These are phyloP conservation scores for Rauvolfia tetraphylla DNA, from an alignment of 257 asterid genomes.

Conservation along the genomic window DNA sequence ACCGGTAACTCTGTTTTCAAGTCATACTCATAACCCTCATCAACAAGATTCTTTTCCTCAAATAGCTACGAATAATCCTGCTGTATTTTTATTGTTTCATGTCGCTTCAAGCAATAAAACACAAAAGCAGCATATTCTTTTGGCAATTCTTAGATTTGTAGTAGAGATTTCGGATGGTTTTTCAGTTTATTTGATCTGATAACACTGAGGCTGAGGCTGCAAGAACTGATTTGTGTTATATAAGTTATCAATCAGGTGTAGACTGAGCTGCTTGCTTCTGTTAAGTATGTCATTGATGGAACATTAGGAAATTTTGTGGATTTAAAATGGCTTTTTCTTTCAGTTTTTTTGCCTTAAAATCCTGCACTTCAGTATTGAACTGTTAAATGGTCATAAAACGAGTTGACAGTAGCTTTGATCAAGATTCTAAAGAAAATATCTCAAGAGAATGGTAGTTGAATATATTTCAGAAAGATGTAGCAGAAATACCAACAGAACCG, in stretches of 20 bases:
- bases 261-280: neutral
- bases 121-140: neutral
- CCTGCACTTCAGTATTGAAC: no score
- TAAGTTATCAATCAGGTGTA: neutral
- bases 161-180: neutral
- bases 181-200: neutral
- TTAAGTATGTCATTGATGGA: neutral
- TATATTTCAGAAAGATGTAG: neutral
- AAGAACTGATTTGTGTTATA: neutral
- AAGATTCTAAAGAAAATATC: neutral
- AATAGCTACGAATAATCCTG: neutral
- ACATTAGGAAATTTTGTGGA: no score
- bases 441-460: neutral
- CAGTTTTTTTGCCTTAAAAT: no score
- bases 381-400: no score
- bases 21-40: no score
- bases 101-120: neutral
- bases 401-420: neutral
- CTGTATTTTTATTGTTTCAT: neutral
- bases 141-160: neutral
- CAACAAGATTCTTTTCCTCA: neutral
- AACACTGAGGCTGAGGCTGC: neutral
- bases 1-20: neutral
- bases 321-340: no score
- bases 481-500: neutral